These are phyloP conservation scores for Dactylellina sp. DNA, from an alignment of 2,329 filamentous ascomycete species.

Conservation along the genomic window DNA sequence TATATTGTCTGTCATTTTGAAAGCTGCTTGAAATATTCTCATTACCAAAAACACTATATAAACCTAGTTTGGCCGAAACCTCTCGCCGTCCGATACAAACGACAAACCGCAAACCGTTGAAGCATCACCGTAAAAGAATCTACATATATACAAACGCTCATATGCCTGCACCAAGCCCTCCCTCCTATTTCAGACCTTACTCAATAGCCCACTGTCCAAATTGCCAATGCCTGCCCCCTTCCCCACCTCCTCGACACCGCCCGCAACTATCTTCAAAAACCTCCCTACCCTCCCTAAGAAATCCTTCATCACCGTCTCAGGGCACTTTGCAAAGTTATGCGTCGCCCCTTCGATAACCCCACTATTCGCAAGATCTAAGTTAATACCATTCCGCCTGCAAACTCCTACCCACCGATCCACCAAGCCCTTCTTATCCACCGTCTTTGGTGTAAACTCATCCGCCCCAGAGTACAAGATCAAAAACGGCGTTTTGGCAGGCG, in stretches of 20 bases:
- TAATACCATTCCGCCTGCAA: conserved; percentile 64
- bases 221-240: conserved; percentile 1
- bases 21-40: conserved; percentile 4
- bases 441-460: conserved; percentile 74
- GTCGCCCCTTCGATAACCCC: conserved; percentile 67
- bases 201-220: conserved; percentile 30
- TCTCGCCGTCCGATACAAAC: conserved; percentile 5
- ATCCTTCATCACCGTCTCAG: conserved; percentile 66
- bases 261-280: conserved; percentile 64
- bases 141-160: conserved; percentile 11
- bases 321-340: conserved; percentile 68
- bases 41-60: too few species aligned
- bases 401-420: conserved; percentile 70
- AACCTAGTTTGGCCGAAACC: too few species aligned
- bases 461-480: conserved; percentile 74
- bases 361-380: conserved; percentile 67
- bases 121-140: not conserved
- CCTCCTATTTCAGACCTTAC: conserved; percentile 17
- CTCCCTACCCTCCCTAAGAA: conserved; percentile 68
- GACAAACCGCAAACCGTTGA: not conserved
- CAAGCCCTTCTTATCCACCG: conserved; percentile 71
- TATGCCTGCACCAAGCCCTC: not conserved
- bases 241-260: not conserved
- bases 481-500: conserved; percentile 68
- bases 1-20: not conserved